Base-by-base conservation (phyloP, 1,284 basidiomycete genomes). In the Cystobasidium slooffiae region DNA sequence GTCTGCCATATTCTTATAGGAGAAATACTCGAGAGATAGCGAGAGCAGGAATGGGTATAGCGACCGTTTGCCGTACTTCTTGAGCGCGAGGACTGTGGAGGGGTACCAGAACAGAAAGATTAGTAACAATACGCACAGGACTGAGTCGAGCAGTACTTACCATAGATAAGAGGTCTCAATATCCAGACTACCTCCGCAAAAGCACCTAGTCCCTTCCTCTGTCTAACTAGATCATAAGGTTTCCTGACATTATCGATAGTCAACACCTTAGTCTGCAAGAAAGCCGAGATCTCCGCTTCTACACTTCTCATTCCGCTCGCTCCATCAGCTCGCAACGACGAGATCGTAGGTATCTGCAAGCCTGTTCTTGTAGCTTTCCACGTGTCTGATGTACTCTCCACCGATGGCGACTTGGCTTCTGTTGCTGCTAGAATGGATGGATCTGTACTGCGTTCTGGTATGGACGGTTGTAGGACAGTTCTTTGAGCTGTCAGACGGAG, bases 141-240 rank as follows among this genome's bases (percentile, higher is more conserved):
- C 39, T 6, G 18, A 5, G 18, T 16, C 46, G 43, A 51, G 14
- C 44, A 5, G 9, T 20, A 76, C 79, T 66, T 18, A 82, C 80
- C 80, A 69, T 82, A 81, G 41, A 82, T 70, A 0, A 82, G 73
- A 3, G 81, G 81, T 6, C 81, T 63, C 0, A 81, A 55, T 69
- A 82, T 82, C 79, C 79, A 82, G 52, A 81, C 79, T 20, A 81
- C 61, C 74, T 82, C 81, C 9, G 81, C 79, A 31, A 79, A 51
- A 1, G 51, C 63, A 20, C 77, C 76, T 47, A 77, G 44, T 3
- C 79, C 80, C 52, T 62, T 74, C 5, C 78, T 76, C 22, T 73
- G 69, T 31, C 69, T 72, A 39, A 81, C 79, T 20, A 81, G 74
- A 43, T 81, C 80, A 44, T 79, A 74, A 3, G 80, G 80, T 43